Percentiles rank a stretch among this genome's conserved stretches.
phyloP scores from a whole-genome alignment of 345 rosid species.

The Anacardium occidentale region DNA sequence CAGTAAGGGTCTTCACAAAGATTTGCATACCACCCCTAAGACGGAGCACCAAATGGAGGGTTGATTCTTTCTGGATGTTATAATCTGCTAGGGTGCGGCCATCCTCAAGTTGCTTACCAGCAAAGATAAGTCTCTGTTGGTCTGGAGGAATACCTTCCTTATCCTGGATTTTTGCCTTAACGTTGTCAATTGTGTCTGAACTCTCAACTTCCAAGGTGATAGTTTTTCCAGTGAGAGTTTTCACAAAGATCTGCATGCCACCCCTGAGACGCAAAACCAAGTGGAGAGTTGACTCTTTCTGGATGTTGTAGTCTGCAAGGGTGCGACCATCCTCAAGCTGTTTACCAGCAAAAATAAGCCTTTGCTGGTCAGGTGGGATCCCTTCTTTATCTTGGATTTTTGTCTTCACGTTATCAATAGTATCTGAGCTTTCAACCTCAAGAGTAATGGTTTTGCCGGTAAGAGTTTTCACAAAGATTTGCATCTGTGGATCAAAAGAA shows the following conservation, averaged over 20 bases:
- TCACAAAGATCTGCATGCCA: slow-evolving; percentile 28
- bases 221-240: slow-evolving; percentile 29
- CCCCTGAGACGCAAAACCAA: slow-evolving; percentile 26
- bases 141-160: slow-evolving; percentile 29
- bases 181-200: slow-evolving; percentile 25
- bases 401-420: slow-evolving; percentile 24
- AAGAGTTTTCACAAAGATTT: slow-evolving; percentile 31
- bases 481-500: slow-evolving; percentile 5
- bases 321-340: slow-evolving; percentile 25
- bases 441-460: slow-evolving; percentile 30
- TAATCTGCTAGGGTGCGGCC: slow-evolving; percentile 13
- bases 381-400: slow-evolving; percentile 30
- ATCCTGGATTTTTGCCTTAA: slow-evolving; percentile 26
- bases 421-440: slow-evolving; percentile 32
- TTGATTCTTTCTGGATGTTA: slow-evolving; percentile 10
- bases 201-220: slow-evolving; percentile 32
- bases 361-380: slow-evolving; percentile 26
- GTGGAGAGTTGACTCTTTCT: slow-evolving; percentile 30
- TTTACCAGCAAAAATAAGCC: slow-evolving; percentile 26
- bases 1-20: slow-evolving; percentile 38
- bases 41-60: slow-evolving; percentile 10
- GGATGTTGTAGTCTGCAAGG: slow-evolving; percentile 26
- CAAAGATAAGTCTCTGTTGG: slow-evolving; percentile 25
- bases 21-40: slow-evolving; percentile 34
- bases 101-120: slow-evolving; percentile 21